Evolutionary conservation across 345 rosid species (phyloP), one percentile per base, ranked within the genome.

Genomic region (Gossypioides kirkii): DNA sequence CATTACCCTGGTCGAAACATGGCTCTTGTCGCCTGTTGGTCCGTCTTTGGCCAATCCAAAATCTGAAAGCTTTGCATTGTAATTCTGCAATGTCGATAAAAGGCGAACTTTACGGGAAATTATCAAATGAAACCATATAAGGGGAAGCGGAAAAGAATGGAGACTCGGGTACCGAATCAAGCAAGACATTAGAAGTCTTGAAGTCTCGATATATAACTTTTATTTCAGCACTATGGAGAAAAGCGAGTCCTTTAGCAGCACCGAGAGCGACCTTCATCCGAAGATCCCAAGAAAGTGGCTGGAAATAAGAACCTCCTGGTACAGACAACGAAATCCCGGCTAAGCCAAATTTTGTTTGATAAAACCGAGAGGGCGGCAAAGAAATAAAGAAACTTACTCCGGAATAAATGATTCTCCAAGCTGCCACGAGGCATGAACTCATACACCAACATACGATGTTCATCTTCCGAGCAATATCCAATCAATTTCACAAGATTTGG

Each of bases 241-340:
- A 89, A 52, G 94, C 94, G 53, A 89, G 88, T 61, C 94, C 94
- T 81, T 77, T 86, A 14, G 94, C 94, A 73, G 94, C 94, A 58
- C 88, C 94, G 65, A 86, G 87, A 63, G 94, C 91, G 25, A 86
- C 91, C 80, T 84, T 87, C 84, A 87, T 46, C 50, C 94, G 90
- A 9, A 89, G 87, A 56, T 69, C 85, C 94, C 94, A 89, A 11
- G 91, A 87, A 78, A 89, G 87, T 32, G 94, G 91, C 46, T 87
- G 91, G 85, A 89, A 89, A 71, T 85, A 89, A 11, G 90, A 89
- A 46, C 91, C 94, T 77, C 94, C 94, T 87, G 87, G 26, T 46
- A 70, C 50, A 74, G 11, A 68, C 13, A 4, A 66, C 11, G 14
- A 46, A 23, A 76, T 6, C 18, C 6, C 5, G 46, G n/a, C 20